Base-by-base conservation (phyloP, 2,329 filamentous ascomycete genomes). In the Arthrobotrys pseudoclavata region DNA sequence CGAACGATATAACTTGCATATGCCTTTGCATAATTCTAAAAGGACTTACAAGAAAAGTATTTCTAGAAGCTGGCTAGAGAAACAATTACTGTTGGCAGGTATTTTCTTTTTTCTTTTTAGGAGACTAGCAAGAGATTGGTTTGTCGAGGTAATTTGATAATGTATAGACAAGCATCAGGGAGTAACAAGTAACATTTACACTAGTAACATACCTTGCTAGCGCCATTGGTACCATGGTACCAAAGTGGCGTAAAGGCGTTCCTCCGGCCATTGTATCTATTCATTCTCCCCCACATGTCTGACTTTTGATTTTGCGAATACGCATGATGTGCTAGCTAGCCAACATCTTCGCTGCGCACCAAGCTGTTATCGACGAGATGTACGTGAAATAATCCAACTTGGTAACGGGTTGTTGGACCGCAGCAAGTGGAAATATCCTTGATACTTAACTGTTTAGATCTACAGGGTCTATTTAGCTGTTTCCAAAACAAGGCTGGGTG, bases 401-500 rank as follows among this genome's bases (percentile, higher is more conserved):
- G 15, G 24, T 42, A 12, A 60, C 20, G 24, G 24, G 34, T 60
- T 40, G 55, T 60, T 60, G 34, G 55, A 57, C 55, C 34, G 55
- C 55, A 34, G 55, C 20, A 60, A 42, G 18, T 60, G 55, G 55
- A 26, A 42, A 42, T n/a, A 60, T 13, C 55, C 55, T 20, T 60
- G 55, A 60, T 60, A 42, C 34, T 13, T 42, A 13, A 40, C 1
- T 42, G 31, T 26, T 60, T 26, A 60, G 55, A 60, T 42, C 20
- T 60, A 60, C 55, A 60, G 34, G 55, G 55, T 26, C 18, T 29
- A 42, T 9, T 60, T 60, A 34, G 55, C 5, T 12, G 52, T 26
- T 40, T 24, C 34, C 31, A 57, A 60, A 60, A 60, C 55, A 60
- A 10, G 55, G 31, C 34, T 42, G 55, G 55, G 31, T 60, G 18